phyloP scores from a whole-genome alignment of 1,284 basidiomycete species.

The Amylostereum chailletii region DNA sequence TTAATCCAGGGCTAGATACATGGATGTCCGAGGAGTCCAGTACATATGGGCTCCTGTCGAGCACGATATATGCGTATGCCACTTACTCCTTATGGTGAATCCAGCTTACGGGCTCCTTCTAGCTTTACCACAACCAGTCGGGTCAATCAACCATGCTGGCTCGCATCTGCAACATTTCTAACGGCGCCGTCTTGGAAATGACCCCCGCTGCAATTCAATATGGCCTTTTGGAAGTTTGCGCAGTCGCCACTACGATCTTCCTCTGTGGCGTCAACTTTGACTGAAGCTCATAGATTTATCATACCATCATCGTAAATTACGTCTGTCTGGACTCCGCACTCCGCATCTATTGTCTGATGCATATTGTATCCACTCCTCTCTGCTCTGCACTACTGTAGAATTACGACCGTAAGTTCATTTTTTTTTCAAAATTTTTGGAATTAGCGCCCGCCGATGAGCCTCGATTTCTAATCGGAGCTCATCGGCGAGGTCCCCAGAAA shows the following conservation, averaged over 20 bases:
- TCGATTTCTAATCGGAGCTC: no score
- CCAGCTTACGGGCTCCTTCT: not conserved
- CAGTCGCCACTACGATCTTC: constrained; percentile 27
- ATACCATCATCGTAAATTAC: not conserved
- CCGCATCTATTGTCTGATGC: no score
- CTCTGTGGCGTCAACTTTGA: constrained; percentile 27
- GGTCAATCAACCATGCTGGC: constrained; percentile 22
- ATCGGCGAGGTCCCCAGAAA: no score
- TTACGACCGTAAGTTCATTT: no score
- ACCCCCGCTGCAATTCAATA: constrained; percentile 23
- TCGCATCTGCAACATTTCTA: constrained; percentile 19
- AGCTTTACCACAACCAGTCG: constrained; percentile 23
- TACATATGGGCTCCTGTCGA: constrained; percentile 35
- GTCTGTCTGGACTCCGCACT: not conserved
- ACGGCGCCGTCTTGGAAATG: constrained; percentile 22
- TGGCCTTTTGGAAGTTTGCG: constrained; percentile 23
- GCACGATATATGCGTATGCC: constrained; percentile 31
- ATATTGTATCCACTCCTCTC: no score
- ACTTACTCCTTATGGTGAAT: not conserved
- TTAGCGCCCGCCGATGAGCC: no score
- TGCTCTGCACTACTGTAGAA: no score
- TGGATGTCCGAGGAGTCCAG: constrained; percentile 30
- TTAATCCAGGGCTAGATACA: constrained; percentile 28
- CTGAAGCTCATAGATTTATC: constrained; percentile 9
- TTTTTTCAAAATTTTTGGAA: no score